Evolutionary conservation across 176 grass and related monocot species (phyloP).

Genomic region (Avena sativa): DNA sequence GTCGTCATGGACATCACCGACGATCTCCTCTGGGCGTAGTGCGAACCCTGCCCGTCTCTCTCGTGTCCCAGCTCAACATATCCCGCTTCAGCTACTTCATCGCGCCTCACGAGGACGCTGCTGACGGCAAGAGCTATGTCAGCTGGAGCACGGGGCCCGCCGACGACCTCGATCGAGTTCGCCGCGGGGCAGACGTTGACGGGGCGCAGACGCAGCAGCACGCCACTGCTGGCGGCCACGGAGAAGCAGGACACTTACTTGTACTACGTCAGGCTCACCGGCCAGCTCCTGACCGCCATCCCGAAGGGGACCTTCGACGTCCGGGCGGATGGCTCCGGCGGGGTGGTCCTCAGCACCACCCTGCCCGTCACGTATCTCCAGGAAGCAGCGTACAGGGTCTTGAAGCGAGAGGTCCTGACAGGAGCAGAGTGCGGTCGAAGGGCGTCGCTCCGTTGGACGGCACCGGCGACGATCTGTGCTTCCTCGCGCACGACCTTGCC

Average conservation of each 20-base stretch:
- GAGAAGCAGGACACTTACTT: not conserved
- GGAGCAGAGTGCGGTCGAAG: not conserved
- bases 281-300: not conserved
- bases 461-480: slow-evolving; percentile 11
- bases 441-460: not conserved
- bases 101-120: not conserved
- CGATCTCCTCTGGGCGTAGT: too few species aligned
- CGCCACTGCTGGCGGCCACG: not conserved
- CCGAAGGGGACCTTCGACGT: not conserved
- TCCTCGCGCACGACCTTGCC: not conserved
- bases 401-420: not conserved
- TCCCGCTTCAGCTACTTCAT: not conserved
- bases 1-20: slow-evolving; percentile 11
- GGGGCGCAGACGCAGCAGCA: not conserved
- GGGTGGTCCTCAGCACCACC: slow-evolving; percentile 36
- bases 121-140: not conserved
- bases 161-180: too few species aligned
- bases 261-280: not conserved
- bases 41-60: not conserved
- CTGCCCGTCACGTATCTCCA: slow-evolving; percentile 35
- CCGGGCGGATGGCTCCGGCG: slow-evolving; percentile 26
- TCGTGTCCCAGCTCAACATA: not conserved
- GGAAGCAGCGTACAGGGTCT: slow-evolving; percentile 7
- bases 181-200: too few species aligned
- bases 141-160: not conserved